Evolutionary conservation across 805 yeast genomes (phyloP).

Genomic region (Pichia cephalocereana): DNA sequence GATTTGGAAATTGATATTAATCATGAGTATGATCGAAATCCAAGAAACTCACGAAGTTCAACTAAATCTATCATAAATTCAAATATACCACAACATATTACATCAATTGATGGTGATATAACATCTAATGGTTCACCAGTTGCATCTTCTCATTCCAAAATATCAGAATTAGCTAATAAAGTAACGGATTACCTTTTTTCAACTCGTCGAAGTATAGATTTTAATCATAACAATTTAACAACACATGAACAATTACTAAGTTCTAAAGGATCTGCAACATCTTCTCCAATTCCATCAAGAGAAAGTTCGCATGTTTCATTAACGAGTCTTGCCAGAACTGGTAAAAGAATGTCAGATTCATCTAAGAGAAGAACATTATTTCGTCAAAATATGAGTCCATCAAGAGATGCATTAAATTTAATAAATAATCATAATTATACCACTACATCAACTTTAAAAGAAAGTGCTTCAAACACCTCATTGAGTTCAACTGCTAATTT

Average conservation of each 20-base stretch:
- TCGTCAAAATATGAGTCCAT: conserved; percentile 6
- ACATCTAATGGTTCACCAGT: background rate
- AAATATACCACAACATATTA: background rate
- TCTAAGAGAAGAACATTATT: conserved; percentile 6
- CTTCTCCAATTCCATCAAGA: conserved; percentile 17
- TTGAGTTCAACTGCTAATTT: background rate
- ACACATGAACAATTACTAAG: conserved; percentile 4
- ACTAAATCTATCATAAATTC: background rate
- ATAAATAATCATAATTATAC: background rate
- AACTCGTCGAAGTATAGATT: conserved; percentile 13
- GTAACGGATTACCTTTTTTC: conserved; percentile 19
- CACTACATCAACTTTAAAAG: background rate
- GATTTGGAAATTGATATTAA: background rate
- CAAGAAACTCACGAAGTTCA: conserved; percentile 3
- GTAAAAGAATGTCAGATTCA: conserved; percentile 2
- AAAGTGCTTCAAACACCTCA: conserved; percentile 4
- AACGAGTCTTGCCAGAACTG: conserved; percentile 14
- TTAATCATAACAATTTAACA: conserved; percentile 3
- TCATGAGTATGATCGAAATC: background rate
- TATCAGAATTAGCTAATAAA: conserved; percentile 23
- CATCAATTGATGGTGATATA: background rate
- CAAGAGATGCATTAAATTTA: background rate
- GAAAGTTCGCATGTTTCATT: conserved; percentile 19
- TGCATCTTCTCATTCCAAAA: conserved; percentile 14
- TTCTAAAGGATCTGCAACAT: background rate